Base-by-base conservation (phyloP, 2,329 filamentous ascomycete species). In the Colletotrichum ledebouriae region DNA sequence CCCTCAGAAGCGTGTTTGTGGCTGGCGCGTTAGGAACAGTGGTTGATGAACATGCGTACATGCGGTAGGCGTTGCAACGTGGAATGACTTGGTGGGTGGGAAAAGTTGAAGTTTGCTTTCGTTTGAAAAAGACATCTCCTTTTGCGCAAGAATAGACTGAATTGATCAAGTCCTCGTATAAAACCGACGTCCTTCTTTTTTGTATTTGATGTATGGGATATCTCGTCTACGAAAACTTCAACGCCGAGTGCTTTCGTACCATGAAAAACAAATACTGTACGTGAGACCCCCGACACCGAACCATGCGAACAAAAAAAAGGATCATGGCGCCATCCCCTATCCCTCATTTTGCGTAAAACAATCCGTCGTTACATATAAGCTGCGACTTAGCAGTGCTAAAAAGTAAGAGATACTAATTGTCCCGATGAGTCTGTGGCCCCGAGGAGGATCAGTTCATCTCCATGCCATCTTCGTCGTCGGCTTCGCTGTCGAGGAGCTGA, bases 381-480 rank as follows among this genome's bases (percentile, higher is more conserved):
- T 53, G 34, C n/a, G 25, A 58, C 15, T 6, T 15, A 7, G 13
- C 29, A 20, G 47, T 9, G 15, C 17, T 42, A 49, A 25, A 41
- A 15, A 13, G 29, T 29, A 29, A 7, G 29, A 29, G 29, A 6
- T 9, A 29, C 25, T 29, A 2, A 29, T 9, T 29, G 7, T 7
- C 29, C 29, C 29, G 29, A 29, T 29, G 29, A 29, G 29, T 29
- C 29, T 9, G 29, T 29, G 29, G 29, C 7, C 29, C 29, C 7
- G 29, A 29, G 13, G 37, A 39, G 3, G 37, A 39, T 39, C 37
- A 39, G 13, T 9, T 80, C 77, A 89, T 83, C 73, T 90, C 87
- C 86, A 89, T 89, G 67, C 86, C 87, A 58, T 90, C 88, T 55
- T 89, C 87, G 17, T 89, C 88, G 50, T 89, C 87, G 13, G 77